Evolutionary conservation across 2,329 filamentous ascomycete species (phyloP), one percentile per base, ranked within the genome.

Genomic region (Pseudogymnoascus pannorum): DNA sequence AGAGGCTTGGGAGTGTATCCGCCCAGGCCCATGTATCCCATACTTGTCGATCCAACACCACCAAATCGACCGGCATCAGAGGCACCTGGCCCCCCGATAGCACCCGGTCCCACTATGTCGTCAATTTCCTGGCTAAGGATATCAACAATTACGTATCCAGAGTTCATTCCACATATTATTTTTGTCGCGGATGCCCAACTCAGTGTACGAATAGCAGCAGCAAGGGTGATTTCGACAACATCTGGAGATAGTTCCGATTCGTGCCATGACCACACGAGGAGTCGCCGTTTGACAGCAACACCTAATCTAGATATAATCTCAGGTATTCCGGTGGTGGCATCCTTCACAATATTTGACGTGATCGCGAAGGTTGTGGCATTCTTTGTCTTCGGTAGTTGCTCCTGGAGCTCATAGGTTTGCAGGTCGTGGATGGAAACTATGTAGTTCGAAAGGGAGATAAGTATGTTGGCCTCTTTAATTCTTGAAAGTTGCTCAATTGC

Each of bases 1-100:
- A 99, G 80, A 5, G 94, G 95, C 70, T 91, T 95, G 1, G 94
- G 93, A 61, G 93, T 91, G 78, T 92, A 94, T 42, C 91, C 89
- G 58, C 91, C 92, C 72, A 97, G 87, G 1, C 93, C 93, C 83
- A 97, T 96, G 71, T 97, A 97, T 48, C 92, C 92, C 91, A 97
- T 97, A 57, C 91, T 90, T 6, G 88, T 89, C 60, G 87, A 89
- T 63, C 88, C 89, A 64, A 93, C 87, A 1, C 91, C 89, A 5
- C 91, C 91, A 67, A 97, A 93, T 36, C 92, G 84, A 1, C 79
- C 78, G 1, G 79, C 78, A 62, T 71, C 73, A 36, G 67, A 65
- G 36, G 81, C 80, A 22, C 84, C 80, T 6, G 81, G 80, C 22
- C 87, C 87, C 9, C 86, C 87, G 61, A 89, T 84, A 42, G 85